Percentiles rank a stretch among this genome's conserved stretches.
Evolutionary conservation across 441 rosid genomes (phyloP).

Genomic region (Oxalis stricta): DNA sequence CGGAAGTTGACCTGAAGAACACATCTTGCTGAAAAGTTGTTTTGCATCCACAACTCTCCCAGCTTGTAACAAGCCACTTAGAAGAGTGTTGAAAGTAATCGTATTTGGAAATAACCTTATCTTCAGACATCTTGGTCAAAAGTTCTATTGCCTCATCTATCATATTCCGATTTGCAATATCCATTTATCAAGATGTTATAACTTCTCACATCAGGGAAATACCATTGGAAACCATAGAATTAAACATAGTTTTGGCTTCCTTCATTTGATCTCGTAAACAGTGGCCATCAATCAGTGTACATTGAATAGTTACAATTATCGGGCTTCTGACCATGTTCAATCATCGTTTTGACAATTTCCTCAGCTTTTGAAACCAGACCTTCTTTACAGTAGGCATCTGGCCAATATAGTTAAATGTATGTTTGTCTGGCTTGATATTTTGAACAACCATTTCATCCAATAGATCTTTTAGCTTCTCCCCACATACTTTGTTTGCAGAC

Average conservation of each 20-base stretch:
- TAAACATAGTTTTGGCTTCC: background rate
- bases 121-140: background rate
- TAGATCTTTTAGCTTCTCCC: conserved; percentile 3
- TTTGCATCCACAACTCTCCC: conserved; percentile 9
- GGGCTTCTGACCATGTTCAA: background rate
- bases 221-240: background rate
- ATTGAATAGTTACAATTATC: background rate
- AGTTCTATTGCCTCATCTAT: background rate
- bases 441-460: conserved; percentile 3
- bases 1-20: conserved; percentile 5
- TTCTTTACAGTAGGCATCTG: conserved; percentile 2
- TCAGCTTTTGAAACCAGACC: conserved; percentile 2
- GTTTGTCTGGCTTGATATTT: background rate
- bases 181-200: no score
- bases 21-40: conserved; percentile 1
- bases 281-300: background rate
- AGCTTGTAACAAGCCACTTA: conserved; percentile 7
- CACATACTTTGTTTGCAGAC: background rate
- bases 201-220: no score
- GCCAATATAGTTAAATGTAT: conserved; percentile 4
- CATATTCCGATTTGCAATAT: no score
- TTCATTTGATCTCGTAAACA: background rate
- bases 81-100: conserved; percentile 6
- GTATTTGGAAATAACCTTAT: background rate
- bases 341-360: conserved; percentile 3